Percentiles rank a stretch among this genome's conserved stretches.
These are phyloP conservation scores for Nicotiana rustica DNA, from an alignment of 305 asterid genomes.

Conservation along the genomic window DNA sequence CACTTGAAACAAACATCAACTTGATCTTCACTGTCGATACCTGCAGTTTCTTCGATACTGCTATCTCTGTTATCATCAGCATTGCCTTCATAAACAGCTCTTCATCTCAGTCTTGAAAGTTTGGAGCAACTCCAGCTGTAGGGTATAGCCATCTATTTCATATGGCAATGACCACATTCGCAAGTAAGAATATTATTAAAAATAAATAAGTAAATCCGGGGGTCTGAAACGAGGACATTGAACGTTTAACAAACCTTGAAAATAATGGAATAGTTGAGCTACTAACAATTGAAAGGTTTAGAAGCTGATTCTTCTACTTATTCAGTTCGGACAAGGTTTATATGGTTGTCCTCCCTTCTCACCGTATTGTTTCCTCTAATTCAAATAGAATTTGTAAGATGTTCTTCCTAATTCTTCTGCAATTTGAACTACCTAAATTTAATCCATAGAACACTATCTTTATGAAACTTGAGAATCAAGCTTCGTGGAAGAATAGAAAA, in stretches of 20 bases:
- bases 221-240: neutral
- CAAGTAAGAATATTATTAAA: neutral
- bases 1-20: neutral
- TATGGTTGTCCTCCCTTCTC: neutral
- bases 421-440: neutral
- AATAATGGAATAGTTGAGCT: neutral
- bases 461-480: neutral
- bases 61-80: neutral
- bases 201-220: neutral
- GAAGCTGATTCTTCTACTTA: neutral
- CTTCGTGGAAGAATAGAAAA: no score
- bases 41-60: constrained; percentile 3
- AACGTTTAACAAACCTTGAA: neutral
- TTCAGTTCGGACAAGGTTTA: neutral
- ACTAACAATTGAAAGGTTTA: neutral
- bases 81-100: constrained; percentile 22
- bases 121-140: neutral
- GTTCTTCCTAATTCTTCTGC: neutral
- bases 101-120: constrained; percentile 22
- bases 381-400: neutral
- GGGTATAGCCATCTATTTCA: neutral
- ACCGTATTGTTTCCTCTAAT: neutral
- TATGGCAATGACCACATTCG: neutral
- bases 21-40: neutral
- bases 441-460: neutral